These are phyloP conservation scores for Trichoderma harzianum DNA, from an alignment of 2,329 filamentous ascomycete species.

Conservation along the genomic window DNA sequence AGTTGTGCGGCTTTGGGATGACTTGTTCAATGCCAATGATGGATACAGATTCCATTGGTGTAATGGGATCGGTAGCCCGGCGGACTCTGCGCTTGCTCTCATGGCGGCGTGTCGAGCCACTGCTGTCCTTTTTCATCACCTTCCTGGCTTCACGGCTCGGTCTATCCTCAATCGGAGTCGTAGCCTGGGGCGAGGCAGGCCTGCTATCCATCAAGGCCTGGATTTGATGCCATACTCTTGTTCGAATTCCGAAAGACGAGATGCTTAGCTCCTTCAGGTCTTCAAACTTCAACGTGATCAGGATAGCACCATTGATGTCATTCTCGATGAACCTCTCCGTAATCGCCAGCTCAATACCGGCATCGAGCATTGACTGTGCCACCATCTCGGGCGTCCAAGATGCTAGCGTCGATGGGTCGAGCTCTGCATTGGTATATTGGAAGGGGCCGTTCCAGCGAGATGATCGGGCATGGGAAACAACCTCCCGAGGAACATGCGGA, in stretches of 20 bases:
- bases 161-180: constrained; percentile 60
- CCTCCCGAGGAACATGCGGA: constrained; percentile 53
- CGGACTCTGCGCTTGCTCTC: constrained; percentile 40
- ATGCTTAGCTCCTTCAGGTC: constrained; percentile 81
- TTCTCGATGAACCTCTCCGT: constrained; percentile 86
- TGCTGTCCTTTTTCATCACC: constrained; percentile 41
- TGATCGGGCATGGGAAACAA: constrained; percentile 26
- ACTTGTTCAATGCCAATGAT: constrained; percentile 91
- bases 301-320: constrained; percentile 83
- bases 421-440: constrained; percentile 53
- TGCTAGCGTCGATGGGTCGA: constrained; percentile 58
- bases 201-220: constrained; percentile 61
- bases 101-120: constrained; percentile 36
- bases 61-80: constrained; percentile 62
- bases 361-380: constrained; percentile 80
- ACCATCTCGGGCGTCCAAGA: constrained; percentile 74
- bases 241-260: constrained; percentile 75
- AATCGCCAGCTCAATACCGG: constrained; percentile 71
- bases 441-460: constrained; percentile 49
- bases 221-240: constrained; percentile 77
- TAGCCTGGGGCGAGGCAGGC: constrained; percentile 48
- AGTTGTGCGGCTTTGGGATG: constrained; percentile 78
- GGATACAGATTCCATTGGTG: constrained; percentile 78
- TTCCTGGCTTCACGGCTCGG: constrained; percentile 49
- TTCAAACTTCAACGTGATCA: constrained; percentile 89